These are phyloP conservation scores for Geosmithia flava DNA, from an alignment of 2,329 filamentous ascomycete genomes.

Conservation along the genomic window DNA sequence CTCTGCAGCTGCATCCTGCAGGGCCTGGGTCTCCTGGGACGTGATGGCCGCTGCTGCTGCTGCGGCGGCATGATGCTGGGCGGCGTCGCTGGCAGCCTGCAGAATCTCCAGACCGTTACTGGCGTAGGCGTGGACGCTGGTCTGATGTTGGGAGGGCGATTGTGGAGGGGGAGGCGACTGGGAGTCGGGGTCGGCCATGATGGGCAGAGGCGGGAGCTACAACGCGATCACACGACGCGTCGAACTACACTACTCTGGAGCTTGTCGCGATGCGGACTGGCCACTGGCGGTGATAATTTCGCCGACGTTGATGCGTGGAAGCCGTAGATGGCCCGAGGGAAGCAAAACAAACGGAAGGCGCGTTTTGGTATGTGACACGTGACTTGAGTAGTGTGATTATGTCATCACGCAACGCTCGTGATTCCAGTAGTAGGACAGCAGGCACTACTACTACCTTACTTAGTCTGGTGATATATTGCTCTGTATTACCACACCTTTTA, in stretches of 20 bases:
- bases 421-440: too few relatives aligned
- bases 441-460: too few relatives aligned
- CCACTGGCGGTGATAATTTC: not conserved
- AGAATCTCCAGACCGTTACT: slow-evolving; percentile 33
- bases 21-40: slow-evolving; percentile 21
- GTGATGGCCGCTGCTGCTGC: slow-evolving; percentile 3
- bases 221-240: not conserved
- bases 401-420: not conserved
- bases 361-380: not conserved
- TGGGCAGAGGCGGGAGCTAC: not conserved
- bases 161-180: not conserved
- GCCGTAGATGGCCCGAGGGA: slow-evolving; percentile 3
- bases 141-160: slow-evolving; percentile 7
- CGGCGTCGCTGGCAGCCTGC: slow-evolving; percentile 31
- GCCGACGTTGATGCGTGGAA: slow-evolving; percentile 3
- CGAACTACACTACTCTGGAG: not conserved
- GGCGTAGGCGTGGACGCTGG: slow-evolving; percentile 27
- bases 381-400: not conserved
- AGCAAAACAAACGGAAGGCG: not conserved
- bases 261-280: not conserved
- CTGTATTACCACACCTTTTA: too few relatives aligned
- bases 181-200: slow-evolving; percentile 1
- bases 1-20: slow-evolving; percentile 24
- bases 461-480: too few relatives aligned
- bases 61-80: slow-evolving; percentile 12